Evolutionary conservation across 2,329 filamentous ascomycete genomes (phyloP), one percentile per base, ranked within the genome.

Genomic region (Ascochyta lentis): DNA sequence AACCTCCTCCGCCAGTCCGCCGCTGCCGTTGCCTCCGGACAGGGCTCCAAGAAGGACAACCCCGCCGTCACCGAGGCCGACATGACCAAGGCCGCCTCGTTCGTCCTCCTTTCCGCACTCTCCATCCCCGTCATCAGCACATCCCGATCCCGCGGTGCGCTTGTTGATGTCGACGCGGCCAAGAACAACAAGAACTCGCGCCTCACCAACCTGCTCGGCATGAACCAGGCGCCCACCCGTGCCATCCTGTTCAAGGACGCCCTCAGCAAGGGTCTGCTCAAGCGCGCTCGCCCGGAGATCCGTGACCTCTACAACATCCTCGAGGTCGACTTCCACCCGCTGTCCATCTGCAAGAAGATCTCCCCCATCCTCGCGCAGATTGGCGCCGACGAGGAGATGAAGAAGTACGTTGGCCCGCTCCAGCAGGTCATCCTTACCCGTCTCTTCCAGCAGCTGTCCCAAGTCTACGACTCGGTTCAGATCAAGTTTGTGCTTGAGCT

Each of bases 101-200:
- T 96, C 69, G 96, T 99, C 54, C 85, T 99, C 43, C 83, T 99
- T 49, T 96, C 95, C 19, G 94, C 95, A 46, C 87, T 99, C 49
- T 90, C 95, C n/a, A 99, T 99, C 62, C 95, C 95, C 12, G 95
- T 99, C 80, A 99, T 99, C 79, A 99, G 95, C 86, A 98, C 95
- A 41, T 93, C 93, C 26, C 89, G 95, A 71, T 99, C 95, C 50
- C 91, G 95, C 42, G 95, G 95, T 73, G 95, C 94, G 58, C 88
- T 99, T 77, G 90, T 98, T 46, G 95, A 99, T 77, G 93, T 96
- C 55, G 95, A 99, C 67, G 93, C 98, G 80, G 92, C 91, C 42
- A 90, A 90, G 79, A 98, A 96, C 85, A 98, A 95, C 84, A 98
- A 98, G 87, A 99, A 98, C 81, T 93, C 92, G 24, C 92, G 95